These are phyloP conservation scores for Helianthus annuus DNA, from an alignment of 129 eudicot species.

Conservation along the genomic window DNA sequence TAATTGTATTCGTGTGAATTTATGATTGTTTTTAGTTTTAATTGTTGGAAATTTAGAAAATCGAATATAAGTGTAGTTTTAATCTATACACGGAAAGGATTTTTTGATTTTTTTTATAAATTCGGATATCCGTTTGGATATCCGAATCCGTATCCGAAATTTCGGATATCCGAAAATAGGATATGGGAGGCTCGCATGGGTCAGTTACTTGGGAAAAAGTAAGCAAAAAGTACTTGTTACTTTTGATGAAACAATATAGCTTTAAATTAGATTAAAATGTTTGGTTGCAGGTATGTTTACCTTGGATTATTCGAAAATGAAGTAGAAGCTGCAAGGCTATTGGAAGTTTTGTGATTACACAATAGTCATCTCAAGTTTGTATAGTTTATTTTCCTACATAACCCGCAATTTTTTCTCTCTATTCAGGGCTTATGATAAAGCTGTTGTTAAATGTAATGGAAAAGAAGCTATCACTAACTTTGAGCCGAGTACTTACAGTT, in stretches of 20 bases:
- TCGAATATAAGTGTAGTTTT: too few relatives aligned
- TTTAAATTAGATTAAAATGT: conserved; percentile 50
- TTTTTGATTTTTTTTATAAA: too few relatives aligned
- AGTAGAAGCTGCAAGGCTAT: conserved; percentile 88
- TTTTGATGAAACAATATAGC: too few relatives aligned
- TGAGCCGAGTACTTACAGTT: conserved; percentile 42
- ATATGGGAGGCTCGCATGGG: conserved; percentile 91
- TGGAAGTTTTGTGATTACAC: conserved; percentile 21
- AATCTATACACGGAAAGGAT: too few relatives aligned
- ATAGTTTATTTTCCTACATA: conserved; percentile 25
- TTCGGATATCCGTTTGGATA: too few relatives aligned
- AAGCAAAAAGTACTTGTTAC: conserved; percentile 22
- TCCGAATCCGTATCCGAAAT: too few relatives aligned
- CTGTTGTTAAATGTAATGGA: conserved; percentile 61
- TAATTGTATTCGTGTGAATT: too few relatives aligned
- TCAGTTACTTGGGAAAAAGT: conserved; percentile 85
- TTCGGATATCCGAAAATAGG: too few relatives aligned
- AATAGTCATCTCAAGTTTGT: conserved; percentile 16
- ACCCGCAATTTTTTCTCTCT: conserved; percentile 32
- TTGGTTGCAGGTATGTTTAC: conserved; percentile 83
- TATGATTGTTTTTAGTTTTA: too few relatives aligned
- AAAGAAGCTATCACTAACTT: conserved; percentile 74
- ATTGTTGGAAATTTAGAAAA: too few relatives aligned
- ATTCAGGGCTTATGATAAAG: conserved; percentile 79
- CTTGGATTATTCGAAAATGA: conserved; percentile 80